Base-by-base conservation (phyloP, 495 filamentous ascomycete genomes). In the Corynascus novoguineensis region DNA sequence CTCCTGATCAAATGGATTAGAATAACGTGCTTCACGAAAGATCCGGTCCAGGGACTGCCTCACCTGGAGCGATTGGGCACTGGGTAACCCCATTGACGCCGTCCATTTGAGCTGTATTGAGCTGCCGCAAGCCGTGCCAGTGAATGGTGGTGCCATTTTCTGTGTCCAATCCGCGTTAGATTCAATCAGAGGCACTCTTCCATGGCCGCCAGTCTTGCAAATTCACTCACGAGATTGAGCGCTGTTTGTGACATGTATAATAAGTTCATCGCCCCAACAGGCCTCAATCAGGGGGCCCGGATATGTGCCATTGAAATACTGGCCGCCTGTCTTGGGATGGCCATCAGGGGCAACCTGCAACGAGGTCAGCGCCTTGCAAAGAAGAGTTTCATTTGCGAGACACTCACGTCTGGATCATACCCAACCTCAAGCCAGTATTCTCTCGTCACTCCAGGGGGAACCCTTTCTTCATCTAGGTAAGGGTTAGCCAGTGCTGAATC, bases 231-330 rank as follows among this genome's bases (percentile, higher is more conserved):
- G 10, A 15, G n/a, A 37, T 9, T 37, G 34, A 15, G 10, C 34
- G 10, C n/a, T 37, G 34, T 37, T 37, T 21, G 60, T 60, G 31
- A 75, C 69, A 31, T 71, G 73, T 75, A 83, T 84, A 61, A 86
- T 79, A 46, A 80, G 64, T 31, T 63, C 75, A 56, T 85, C 82
- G 12, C 81, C 81, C 75, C 79, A 81, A 48, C 82, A 74, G 1
- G 80, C 81, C 57, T 80, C 73, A 50, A 86, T 73, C 0, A 70
- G 73, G n/a, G 83, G 83, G 0, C 80, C 76, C 0, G 76, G 76
- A 50, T 73, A 72, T 9, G 34, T 37, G 34, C 34, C 34, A 64
- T 60, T 63, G 47, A 61, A 44, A 15, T 44, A 41, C 25, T 47
- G 41, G 27, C 55, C 48, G 38, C 38, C 29, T 19, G 44, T 35